Base-by-base conservation (phyloP, 257 asterid species). In the Lavandula angustifolia region DNA sequence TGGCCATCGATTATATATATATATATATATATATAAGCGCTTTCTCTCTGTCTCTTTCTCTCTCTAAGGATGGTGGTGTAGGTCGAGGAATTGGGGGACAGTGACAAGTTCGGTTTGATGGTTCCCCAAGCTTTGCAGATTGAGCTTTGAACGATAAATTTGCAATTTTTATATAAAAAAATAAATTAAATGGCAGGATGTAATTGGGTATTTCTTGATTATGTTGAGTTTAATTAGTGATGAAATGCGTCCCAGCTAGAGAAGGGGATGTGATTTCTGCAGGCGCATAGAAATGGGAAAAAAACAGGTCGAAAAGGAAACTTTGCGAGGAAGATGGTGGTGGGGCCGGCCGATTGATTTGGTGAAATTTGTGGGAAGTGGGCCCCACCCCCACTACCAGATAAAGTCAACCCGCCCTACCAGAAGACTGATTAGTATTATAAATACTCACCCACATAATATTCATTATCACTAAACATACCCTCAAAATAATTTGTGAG, bases 51-150 rank as follows among this genome's bases (percentile, higher is more conserved):
- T 22, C 27, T 22, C 27, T 22, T 22, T 22, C 27, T 22, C 27
- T 22, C 11, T 9, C 4, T 3, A 42, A 10, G 48, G 50, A 44
- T 44, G 17, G 29, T 64, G 64, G 38, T 27, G 48, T 17, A 44
- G 79, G 73, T 75, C 57, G 44, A 32, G 46, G 55, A 50, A 69
- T 55, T 73, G 79, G 82, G 82, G 82, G 75, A 78, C 82, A 74
- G 31, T 75, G 76, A 74, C 79, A 74, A 67, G 6, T 62, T 62
- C 22, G 50, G 72, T 71, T 70, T 66, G 18, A 73, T 70, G 71
- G 82, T 74, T 74, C 82, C 82, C 75, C 57, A 14, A 40, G 60
- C 34, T 51, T 33, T 35, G 61, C 61, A 44, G 61, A 34, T 46
- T 27, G n/a, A 4, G 52, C 29, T 35, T 34, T 12, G 27, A 22